Percentiles rank a stretch among this genome's conserved stretches.
Conservation (phyloP, 2,329 filamentous ascomycete genomes). For the Aspergillus latus region DNA sequence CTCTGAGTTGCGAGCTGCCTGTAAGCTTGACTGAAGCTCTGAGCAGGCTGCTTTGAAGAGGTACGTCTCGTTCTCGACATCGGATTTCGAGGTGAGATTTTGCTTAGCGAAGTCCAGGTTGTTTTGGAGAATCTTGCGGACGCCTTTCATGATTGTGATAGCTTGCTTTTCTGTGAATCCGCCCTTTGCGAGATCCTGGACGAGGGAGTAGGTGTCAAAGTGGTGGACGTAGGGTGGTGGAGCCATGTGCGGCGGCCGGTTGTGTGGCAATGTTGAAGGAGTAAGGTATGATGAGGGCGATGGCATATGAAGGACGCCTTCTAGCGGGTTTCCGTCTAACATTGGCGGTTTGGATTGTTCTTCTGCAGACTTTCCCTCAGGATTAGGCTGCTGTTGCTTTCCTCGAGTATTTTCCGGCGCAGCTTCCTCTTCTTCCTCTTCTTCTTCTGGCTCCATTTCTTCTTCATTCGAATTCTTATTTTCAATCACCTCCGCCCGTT, state of each 20-base stretch:
- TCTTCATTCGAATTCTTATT: constrained; percentile 18
- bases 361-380: constrained; percentile 14
- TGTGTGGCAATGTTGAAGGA: constrained; percentile 27
- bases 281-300: constrained; percentile 38
- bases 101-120: constrained; percentile 80
- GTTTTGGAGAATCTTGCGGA: constrained; percentile 71
- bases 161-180: constrained; percentile 75
- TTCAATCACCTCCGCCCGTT: constrained; percentile 16
- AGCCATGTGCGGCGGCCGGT: constrained; percentile 63
- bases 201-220: constrained; percentile 91
- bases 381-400: constrained; percentile 3
- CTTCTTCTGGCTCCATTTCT: constrained; percentile 20
- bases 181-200: constrained; percentile 70
- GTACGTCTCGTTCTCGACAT: constrained; percentile 93
- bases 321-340: constrained; percentile 31
- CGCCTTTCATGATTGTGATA: constrained; percentile 87
- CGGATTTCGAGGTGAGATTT: constrained; percentile 81
- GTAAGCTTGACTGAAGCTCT: constrained; percentile 84
- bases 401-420: constrained; percentile 13
- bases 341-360: constrained; percentile 6
- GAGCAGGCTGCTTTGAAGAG: constrained; percentile 92
- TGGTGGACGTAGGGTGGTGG: constrained; percentile 85
- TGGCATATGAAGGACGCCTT: constrained; percentile 45
- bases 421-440: constrained; percentile 24
- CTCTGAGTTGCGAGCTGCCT: constrained; percentile 70